phyloP scores from a whole-genome alignment of 2,329 filamentous ascomycete genomes.

The Coniosporium tulheliwenetii region DNA sequence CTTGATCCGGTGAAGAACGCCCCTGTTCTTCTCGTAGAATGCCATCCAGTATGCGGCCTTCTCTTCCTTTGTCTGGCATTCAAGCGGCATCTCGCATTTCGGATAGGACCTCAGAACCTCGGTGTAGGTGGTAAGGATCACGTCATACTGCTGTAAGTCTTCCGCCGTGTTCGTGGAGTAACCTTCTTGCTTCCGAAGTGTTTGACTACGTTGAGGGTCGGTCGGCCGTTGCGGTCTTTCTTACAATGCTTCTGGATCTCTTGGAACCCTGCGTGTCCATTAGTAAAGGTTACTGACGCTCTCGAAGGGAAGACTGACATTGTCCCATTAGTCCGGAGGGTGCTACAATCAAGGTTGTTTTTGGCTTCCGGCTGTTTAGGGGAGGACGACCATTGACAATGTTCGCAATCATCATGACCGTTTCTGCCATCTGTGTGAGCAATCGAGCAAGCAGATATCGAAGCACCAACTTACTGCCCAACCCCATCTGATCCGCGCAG shows the following conservation, averaged over 20 bases:
- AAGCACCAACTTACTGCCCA: slow-evolving; percentile 13
- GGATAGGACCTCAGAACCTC: slow-evolving; percentile 27
- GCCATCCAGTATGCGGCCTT: slow-evolving; percentile 24
- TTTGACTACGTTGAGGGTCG: slow-evolving; percentile 1
- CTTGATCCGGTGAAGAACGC: slow-evolving; percentile 20
- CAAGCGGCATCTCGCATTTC: slow-evolving; percentile 19
- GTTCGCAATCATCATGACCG: slow-evolving; percentile 25
- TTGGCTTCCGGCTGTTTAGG: slow-evolving; percentile 1
- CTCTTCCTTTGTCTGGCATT: slow-evolving; percentile 19
- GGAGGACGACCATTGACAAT: slow-evolving; percentile 21
- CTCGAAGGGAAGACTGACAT: slow-evolving; percentile 11
- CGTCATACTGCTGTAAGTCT: slow-evolving; percentile 12
- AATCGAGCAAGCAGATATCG: background rate
- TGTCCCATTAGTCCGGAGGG: slow-evolving; percentile 22
- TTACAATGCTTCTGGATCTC: background rate
- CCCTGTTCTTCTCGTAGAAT: slow-evolving; percentile 15
- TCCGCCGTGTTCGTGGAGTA: slow-evolving; percentile 7
- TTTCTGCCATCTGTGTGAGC: slow-evolving; percentile 8
- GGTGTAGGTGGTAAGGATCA: slow-evolving; percentile 26
- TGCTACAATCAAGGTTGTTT: slow-evolving; percentile 27
- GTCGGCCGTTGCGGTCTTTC: background rate
- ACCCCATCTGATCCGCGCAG: slow-evolving; percentile 26
- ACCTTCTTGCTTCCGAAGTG: slow-evolving; percentile 7
- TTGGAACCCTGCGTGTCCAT: background rate
- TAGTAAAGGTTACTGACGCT: background rate